Percentiles rank a stretch among this genome's conserved stretches.
phyloP scores from a whole-genome alignment of 345 rosid genomes.

The Eucalyptus leucophloia region DNA sequence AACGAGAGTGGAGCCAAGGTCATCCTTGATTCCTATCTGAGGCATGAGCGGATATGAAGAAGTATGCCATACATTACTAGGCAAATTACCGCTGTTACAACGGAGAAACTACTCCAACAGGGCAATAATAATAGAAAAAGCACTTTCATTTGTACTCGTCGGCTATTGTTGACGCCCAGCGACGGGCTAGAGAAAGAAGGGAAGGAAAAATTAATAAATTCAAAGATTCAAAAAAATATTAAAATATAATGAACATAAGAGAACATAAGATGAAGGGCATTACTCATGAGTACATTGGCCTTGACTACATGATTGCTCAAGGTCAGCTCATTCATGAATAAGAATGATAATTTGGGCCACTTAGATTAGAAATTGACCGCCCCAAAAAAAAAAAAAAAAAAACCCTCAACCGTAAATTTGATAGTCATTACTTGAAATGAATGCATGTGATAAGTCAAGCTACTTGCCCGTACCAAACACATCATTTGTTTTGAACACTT shows the following conservation, averaged over 20 bases:
- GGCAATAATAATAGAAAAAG: neutral
- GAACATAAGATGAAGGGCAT: too few relatives aligned
- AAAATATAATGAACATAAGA: too few relatives aligned
- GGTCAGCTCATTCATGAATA: neutral
- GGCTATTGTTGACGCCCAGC: rapidly evolving
- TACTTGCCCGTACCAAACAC: neutral
- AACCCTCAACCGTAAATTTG: neutral
- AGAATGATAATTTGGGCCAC: neutral
- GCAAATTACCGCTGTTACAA: neutral
- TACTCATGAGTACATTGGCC: neutral
- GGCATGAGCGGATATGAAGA: too few relatives aligned
- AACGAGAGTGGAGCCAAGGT: neutral
- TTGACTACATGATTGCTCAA: neutral
- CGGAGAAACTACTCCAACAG: neutral
- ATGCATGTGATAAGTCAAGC: neutral
- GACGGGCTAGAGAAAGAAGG: too few relatives aligned
- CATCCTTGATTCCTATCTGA: neutral
- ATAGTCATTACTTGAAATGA: neutral
- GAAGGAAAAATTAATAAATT: too few relatives aligned
- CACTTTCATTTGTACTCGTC: neutral
- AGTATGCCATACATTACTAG: neutral
- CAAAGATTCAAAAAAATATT: too few relatives aligned
- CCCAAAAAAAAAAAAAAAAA: neutral
- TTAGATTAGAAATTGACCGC: neutral
- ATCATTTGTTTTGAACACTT: neutral